A percentile compares a stretch with the other conserved stretches of the same genome.
These are phyloP conservation scores for Protea cynaroides DNA, from an alignment of 164 flowering plant genomes.

Conservation along the genomic window DNA sequence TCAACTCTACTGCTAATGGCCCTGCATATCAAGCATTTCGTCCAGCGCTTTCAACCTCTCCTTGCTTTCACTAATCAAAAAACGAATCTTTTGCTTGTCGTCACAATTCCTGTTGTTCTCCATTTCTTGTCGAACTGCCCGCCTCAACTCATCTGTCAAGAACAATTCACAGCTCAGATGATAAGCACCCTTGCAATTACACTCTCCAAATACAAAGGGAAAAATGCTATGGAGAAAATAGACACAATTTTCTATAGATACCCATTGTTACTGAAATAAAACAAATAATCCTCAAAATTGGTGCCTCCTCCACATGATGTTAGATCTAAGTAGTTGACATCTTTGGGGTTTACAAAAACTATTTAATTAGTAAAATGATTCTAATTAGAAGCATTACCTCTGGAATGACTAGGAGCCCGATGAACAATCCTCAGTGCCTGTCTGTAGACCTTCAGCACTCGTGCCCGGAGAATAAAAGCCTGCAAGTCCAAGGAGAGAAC, in stretches of 20 bases:
- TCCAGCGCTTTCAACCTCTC: constrained; percentile 63
- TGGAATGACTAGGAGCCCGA: constrained; percentile 60
- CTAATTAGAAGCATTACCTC: constrained; percentile 38
- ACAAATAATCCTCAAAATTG: neutral
- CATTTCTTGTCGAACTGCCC: constrained; percentile 66
- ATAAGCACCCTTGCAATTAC: neutral
- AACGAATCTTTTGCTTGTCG: constrained; percentile 69
- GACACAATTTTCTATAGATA: too few species aligned
- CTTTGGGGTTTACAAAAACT: too few species aligned
- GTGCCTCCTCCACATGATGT: neutral
- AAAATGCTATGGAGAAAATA: neutral
- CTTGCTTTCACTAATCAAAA: constrained; percentile 71
- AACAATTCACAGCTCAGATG: neutral
- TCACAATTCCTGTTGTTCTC: constrained; percentile 60
- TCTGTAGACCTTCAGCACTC: constrained; percentile 81
- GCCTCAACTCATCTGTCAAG: constrained; percentile 59
- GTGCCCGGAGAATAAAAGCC: constrained; percentile 71
- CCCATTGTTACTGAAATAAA: neutral
- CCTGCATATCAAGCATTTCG: constrained; percentile 95
- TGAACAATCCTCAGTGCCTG: constrained; percentile 61
- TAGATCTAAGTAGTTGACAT: neutral
- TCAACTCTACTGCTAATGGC: constrained; percentile 17
- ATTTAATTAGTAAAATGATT: neutral
- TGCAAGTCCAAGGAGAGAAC: constrained; percentile 54
- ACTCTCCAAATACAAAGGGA: neutral